These are phyloP conservation scores for Orbilia quercus DNA, from an alignment of 2,329 filamentous ascomycete genomes.

Conservation along the genomic window DNA sequence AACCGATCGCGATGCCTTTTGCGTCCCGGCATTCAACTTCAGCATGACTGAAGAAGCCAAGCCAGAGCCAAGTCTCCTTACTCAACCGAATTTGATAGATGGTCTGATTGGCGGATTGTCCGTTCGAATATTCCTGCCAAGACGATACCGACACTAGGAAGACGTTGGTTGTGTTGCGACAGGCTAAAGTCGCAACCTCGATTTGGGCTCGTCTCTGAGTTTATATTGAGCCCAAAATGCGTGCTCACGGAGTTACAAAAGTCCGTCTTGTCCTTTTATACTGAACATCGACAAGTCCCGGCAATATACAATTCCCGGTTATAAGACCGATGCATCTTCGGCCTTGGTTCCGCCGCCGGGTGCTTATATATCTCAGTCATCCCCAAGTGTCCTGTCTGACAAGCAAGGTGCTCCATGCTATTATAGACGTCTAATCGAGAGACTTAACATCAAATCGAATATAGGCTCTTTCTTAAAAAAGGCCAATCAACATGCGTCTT, in stretches of 20 bases:
- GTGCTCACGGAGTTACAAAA: constrained; percentile 42
- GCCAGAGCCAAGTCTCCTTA: constrained; percentile 11
- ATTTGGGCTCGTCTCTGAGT: constrained; percentile 2
- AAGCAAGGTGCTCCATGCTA: constrained; percentile 4
- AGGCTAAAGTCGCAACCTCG: constrained; percentile 31
- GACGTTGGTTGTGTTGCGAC: constrained; percentile 13
- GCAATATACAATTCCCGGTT: background rate
- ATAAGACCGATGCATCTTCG: too few relatives aligned
- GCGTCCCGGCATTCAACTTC: constrained; percentile 18
- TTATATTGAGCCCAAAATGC: constrained; percentile 4
- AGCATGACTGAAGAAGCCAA: constrained; percentile 3
- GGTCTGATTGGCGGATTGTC: constrained; percentile 19
- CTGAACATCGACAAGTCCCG: too few relatives aligned
- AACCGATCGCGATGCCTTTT: background rate
- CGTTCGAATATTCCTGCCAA: constrained; percentile 48
- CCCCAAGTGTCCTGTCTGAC: background rate
- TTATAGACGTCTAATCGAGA: too few relatives aligned
- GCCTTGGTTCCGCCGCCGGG: background rate
- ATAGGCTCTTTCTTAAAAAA: too few relatives aligned
- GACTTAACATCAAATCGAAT: too few relatives aligned
- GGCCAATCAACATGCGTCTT: constrained; percentile 18
- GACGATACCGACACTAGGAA: constrained; percentile 9
- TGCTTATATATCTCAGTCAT: background rate
- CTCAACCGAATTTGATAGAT: background rate
- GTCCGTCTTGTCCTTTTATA: constrained; percentile 26